Percentiles rank a stretch among this genome's conserved stretches.
Conservation (phyloP, 306 rosid genomes). For the Medicago ruthenica region DNA sequence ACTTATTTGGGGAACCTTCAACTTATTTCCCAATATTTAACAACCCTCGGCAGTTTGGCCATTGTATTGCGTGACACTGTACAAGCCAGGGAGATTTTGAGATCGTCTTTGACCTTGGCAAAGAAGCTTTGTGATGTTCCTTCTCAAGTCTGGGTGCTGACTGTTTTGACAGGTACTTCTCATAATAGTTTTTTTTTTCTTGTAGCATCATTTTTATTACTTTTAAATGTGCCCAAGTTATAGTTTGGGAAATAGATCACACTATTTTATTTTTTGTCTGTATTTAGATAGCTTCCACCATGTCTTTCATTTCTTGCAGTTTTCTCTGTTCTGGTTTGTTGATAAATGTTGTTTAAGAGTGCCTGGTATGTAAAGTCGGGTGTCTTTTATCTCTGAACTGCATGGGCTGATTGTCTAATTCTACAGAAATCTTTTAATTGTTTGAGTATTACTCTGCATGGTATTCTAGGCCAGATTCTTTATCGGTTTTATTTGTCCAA, state of each 20-base stretch:
- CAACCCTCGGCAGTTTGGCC: constrained; percentile 93
- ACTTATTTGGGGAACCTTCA: constrained; percentile 91
- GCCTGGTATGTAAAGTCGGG: not conserved
- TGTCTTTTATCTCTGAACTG: not conserved
- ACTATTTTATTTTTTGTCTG: constrained; percentile 23
- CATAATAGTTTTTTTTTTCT: not conserved
- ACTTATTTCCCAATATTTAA: constrained; percentile 91
- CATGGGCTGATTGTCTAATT: not conserved
- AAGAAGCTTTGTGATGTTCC: constrained; percentile 95
- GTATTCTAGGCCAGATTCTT: not conserved
- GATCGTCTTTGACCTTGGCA: constrained; percentile 92
- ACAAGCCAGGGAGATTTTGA: constrained; percentile 95
- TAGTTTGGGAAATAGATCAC: not conserved
- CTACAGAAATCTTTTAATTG: not conserved
- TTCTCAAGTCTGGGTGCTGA: constrained; percentile 93
- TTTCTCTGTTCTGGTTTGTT: not conserved
- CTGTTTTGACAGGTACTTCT: constrained; percentile 80
- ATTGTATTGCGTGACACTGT: constrained; percentile 78
- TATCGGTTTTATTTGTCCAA: not conserved
- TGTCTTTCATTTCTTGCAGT: constrained; percentile 20
- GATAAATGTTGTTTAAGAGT: not conserved
- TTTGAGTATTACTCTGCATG: not conserved
- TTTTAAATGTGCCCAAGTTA: constrained; percentile 6
- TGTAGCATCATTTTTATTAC: constrained; percentile 23
- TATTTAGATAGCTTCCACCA: constrained; percentile 16